Evolutionary conservation across 306 rosid genomes (phyloP).

Genomic region (Lotus japonicus): DNA sequence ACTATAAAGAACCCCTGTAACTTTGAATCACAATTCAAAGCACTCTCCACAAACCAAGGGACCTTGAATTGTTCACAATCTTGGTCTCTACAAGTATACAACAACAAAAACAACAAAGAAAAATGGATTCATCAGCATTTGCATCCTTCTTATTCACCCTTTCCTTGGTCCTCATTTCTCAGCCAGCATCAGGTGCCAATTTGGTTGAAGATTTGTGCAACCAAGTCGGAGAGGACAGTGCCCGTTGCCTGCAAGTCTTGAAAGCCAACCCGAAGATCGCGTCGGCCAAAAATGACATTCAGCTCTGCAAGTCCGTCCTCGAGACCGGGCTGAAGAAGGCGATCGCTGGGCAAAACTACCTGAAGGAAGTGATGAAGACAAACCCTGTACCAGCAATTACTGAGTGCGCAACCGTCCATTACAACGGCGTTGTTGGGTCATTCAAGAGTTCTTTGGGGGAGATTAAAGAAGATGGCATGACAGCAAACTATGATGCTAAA

Average conservation of each 20-base stretch:
- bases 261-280: background rate
- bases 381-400: background rate
- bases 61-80: background rate
- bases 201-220: background rate
- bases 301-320: background rate
- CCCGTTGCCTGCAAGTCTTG: background rate
- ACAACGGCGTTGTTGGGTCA: conserved; percentile 17
- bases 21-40: background rate
- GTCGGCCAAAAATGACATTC: background rate
- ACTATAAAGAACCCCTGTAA: background rate
- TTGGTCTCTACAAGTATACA: background rate
- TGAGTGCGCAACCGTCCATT: conserved; percentile 3
- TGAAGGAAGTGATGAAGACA: background rate
- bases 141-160: conserved; percentile 12
- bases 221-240: background rate
- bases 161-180: conserved; percentile 15
- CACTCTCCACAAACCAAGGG: background rate
- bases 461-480: background rate
- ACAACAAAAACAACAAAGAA: background rate
- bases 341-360: background rate
- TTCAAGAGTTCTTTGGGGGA: conserved; percentile 25
- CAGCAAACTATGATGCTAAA: conserved; percentile 28
- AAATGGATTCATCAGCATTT: conserved; percentile 16
- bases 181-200: background rate
- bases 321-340: background rate